These are phyloP conservation scores for Corylus avellana DNA, from an alignment of 306 rosid genomes.

Conservation along the genomic window DNA sequence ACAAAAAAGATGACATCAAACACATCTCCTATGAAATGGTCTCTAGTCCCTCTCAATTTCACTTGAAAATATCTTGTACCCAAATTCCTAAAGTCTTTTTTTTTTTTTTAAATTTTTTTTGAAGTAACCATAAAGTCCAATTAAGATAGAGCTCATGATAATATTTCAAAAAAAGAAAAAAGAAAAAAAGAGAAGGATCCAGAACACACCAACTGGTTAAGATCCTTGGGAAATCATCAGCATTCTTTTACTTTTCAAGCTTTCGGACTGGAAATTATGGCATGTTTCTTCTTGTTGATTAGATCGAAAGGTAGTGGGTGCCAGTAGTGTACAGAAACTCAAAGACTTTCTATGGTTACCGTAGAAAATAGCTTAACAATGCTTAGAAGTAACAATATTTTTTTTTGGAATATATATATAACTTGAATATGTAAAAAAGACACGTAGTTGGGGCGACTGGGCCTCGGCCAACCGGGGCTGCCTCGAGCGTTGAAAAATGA, in stretches of 20 bases:
- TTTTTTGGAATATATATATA: neutral
- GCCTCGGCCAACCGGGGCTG: conserved; percentile 18
- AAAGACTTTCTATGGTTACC: neutral
- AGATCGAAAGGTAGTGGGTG: conserved; percentile 26
- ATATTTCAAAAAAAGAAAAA: too few species aligned
- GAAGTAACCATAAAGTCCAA: too few species aligned
- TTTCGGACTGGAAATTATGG: neutral
- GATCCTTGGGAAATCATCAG: conserved; percentile 18
- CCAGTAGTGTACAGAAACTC: conserved; percentile 30
- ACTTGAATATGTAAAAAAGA: neutral
- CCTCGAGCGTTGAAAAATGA: neutral
- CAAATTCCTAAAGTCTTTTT: too few species aligned
- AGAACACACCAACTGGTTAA: neutral
- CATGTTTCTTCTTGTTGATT: neutral
- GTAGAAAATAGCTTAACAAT: conserved; percentile 26
- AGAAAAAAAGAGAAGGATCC: neutral
- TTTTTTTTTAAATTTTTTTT: too few species aligned
- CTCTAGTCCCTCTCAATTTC: too few species aligned
- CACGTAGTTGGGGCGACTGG: conserved; percentile 42
- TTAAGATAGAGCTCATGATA: too few species aligned
- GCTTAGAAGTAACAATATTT: neutral
- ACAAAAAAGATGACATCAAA: too few species aligned
- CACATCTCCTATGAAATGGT: too few species aligned
- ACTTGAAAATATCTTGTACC: too few species aligned
- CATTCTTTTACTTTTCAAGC: neutral